A percentile compares a stretch with the other conserved stretches of the same genome.
Evolutionary conservation across 148 eudicot genomes (phyloP).

Genomic region (Chenopodium formosanum): DNA sequence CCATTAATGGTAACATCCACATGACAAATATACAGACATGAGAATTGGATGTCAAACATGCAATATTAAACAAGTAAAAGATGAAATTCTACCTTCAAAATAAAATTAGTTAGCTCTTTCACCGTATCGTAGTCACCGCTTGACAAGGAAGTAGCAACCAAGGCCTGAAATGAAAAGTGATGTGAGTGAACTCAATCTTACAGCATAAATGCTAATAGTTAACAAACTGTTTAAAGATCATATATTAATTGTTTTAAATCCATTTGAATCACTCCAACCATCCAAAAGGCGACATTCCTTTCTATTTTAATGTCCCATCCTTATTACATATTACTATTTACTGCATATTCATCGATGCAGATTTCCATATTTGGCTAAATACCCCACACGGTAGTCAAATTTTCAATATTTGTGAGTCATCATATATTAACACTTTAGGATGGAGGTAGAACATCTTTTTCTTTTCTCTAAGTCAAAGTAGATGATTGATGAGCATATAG

Average conservation of each 20-base stretch:
- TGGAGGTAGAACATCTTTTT: neutral
- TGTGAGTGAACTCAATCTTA: neutral
- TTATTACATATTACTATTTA: neutral
- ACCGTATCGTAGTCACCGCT: constrained; percentile 59
- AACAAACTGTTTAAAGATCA: neutral
- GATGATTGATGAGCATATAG: neutral
- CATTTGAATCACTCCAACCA: neutral
- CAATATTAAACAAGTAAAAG: neutral
- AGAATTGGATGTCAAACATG: neutral
- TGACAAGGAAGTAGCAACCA: constrained; percentile 77
- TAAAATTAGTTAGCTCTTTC: constrained; percentile 65
- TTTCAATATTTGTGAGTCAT: neutral
- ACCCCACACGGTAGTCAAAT: neutral
- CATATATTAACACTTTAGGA: neutral
- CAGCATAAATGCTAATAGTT: neutral
- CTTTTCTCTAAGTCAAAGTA: neutral
- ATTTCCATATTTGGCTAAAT: neutral
- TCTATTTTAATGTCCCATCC: neutral
- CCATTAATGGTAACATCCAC: neutral
- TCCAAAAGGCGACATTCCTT: neutral
- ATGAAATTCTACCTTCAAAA: constrained; percentile 54
- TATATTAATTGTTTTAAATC: no score
- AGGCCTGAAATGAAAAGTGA: constrained; percentile 45
- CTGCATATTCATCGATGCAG: neutral
- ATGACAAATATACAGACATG: neutral